Percentiles rank a stretch among this genome's conserved stretches.
Conservation (phyloP, 352 stramenopile species). For the Phytophthora brassicae region DNA sequence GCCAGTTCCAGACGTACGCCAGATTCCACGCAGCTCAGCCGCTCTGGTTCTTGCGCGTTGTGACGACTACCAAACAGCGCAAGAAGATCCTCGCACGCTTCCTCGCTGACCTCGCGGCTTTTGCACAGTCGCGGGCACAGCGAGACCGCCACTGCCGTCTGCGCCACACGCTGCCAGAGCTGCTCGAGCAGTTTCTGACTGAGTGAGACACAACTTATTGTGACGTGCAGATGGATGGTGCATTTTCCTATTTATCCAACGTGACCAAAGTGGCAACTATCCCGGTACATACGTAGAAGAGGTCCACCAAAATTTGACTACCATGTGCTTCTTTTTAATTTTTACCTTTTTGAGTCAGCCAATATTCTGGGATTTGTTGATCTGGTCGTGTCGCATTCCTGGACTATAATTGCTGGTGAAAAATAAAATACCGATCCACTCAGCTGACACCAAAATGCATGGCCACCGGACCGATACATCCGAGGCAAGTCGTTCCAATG, state of each 20-base stretch:
- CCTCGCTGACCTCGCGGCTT: constrained; percentile 39
- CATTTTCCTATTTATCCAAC: too few relatives aligned
- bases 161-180: constrained; percentile 29
- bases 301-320: constrained; percentile 14
- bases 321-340: too few relatives aligned
- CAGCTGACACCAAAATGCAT: constrained; percentile 4
- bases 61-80: constrained; percentile 32
- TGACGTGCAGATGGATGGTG: too few relatives aligned
- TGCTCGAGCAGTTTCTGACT: constrained; percentile 40
- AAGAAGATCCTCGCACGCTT: constrained; percentile 48
- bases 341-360: constrained; percentile 12
- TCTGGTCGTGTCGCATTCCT: background rate
- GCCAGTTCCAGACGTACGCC: constrained; percentile 42
- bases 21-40: constrained; percentile 47
- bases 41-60: constrained; percentile 34
- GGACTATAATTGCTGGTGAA: too few relatives aligned
- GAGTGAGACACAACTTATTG: constrained; percentile 14
- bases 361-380: background rate
- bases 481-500: constrained; percentile 23
- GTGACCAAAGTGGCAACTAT: too few relatives aligned
- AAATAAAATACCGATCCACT: constrained; percentile 14
- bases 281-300: too few relatives aligned
- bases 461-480: constrained; percentile 1
- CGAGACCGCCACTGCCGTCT: constrained; percentile 31
- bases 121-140: constrained; percentile 30